Evolutionary conservation across 208 protist species (phyloP), one percentile per base, ranked within the genome.

Genomic region (Trypanosoma boissoni): DNA sequence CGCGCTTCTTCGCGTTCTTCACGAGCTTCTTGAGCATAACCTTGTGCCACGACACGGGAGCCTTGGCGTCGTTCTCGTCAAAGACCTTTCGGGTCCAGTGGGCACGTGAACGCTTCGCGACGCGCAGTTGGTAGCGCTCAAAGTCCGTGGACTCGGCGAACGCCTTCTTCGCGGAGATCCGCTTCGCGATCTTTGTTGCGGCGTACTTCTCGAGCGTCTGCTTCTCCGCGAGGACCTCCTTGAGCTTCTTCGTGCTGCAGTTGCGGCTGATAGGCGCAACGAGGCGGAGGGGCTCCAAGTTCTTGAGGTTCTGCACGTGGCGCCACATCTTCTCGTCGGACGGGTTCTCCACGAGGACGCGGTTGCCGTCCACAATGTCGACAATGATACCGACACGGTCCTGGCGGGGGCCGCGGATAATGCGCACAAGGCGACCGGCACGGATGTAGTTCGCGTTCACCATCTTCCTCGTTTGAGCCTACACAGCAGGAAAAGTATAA

Each of bases 41-140:
- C 80, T 87, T 87, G 82, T 92, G 83, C 85, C 88, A 92, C 44
- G 88, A 95, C 68, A 95, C 85, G 37, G 88, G 85, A 39, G 39
- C 67, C 85, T 90, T 91, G 69, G 74, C 81, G 75, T 95, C 88
- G 59, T 90, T 91, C 72, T 82, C 88, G 65, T 92, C 84, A 68
- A 95, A 95, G 67, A 85, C 67, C 83, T 92, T 92, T 74, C 88
- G 88, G 49, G 85, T 78, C 88, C 88, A 95, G 88, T 80, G 74
- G 64, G 88, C 84, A 53, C 88, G 88, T 48, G 88, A 95, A 61
- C 88, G 88, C 72, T 86, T 86, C 46, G 88, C 88, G 39, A 92
- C 88, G 72, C 82, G 83, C 58, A 95, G 85, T 78, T 95, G 88
- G 72, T 95, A 95, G 81, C 85, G 85, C 81, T 92, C 85, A 73